phyloP scores from a whole-genome alignment of 768 basidiomycete genomes.

The Suillus fuscotomentosus region DNA sequence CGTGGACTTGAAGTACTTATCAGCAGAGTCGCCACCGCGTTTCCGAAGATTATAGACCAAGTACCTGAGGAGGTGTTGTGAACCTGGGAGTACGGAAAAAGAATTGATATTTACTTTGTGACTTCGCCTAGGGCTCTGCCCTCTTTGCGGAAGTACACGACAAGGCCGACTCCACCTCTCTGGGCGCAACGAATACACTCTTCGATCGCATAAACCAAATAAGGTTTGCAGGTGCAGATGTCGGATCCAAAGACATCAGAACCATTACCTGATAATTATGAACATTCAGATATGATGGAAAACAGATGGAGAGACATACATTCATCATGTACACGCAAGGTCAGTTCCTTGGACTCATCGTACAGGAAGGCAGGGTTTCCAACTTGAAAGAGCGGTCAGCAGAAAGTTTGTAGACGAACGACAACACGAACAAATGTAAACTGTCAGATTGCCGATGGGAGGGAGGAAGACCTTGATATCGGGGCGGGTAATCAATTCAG shows the following conservation, averaged over 20 bases:
- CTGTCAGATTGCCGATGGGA: slow-evolving; percentile 88
- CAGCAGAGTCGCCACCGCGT: slow-evolving; percentile 88
- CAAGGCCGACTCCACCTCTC: slow-evolving; percentile 86
- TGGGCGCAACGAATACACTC: slow-evolving; percentile 86
- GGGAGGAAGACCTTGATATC: slow-evolving; percentile 96
- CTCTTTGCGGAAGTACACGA: slow-evolving; percentile 94
- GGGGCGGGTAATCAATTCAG: slow-evolving; percentile 91
- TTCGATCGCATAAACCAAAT: slow-evolving; percentile 89
- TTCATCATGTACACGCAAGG: slow-evolving; percentile 91
- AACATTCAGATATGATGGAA: background rate
- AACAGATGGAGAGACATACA: slow-evolving; percentile 46
- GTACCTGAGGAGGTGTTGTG: slow-evolving; percentile 48
- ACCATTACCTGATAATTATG: slow-evolving; percentile 66
- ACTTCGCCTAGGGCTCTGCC: slow-evolving; percentile 93
- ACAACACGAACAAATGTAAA: slow-evolving; percentile 75
- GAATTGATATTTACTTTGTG: slow-evolving; percentile 60
- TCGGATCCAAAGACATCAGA: slow-evolving; percentile 96
- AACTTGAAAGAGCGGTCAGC: slow-evolving; percentile 41
- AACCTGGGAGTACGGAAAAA: background rate
- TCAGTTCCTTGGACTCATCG: slow-evolving; percentile 77
- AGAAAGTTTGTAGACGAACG: background rate
- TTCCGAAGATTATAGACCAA: slow-evolving; percentile 97
- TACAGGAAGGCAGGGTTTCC: slow-evolving; percentile 79
- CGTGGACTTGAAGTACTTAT: slow-evolving; percentile 92
- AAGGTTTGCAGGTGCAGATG: slow-evolving; percentile 92